phyloP scores from a whole-genome alignment of 148 eudicot species.

The Beta vulgaris region DNA sequence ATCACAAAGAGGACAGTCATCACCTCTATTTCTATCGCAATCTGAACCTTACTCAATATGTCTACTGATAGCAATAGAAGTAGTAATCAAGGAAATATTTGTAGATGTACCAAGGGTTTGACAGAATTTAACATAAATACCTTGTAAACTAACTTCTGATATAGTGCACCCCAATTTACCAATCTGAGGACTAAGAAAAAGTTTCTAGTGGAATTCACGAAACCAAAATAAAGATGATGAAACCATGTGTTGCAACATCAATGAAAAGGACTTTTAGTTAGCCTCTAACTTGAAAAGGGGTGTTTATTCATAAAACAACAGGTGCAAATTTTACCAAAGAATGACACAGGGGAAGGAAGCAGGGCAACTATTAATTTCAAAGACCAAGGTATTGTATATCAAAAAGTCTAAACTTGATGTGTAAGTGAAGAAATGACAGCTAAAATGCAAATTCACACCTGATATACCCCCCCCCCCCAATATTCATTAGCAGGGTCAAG shows the following conservation, averaged over 20 bases:
- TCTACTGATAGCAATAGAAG: not conserved
- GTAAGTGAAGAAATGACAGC: not conserved
- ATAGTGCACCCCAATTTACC: not conserved
- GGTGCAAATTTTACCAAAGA: too few relatives aligned
- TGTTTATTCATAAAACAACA: too few relatives aligned
- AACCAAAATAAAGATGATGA: too few relatives aligned
- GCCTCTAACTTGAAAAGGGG: too few relatives aligned
- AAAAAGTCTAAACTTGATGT: not conserved
- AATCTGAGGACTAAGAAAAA: not conserved
- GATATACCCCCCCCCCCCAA: not conserved
- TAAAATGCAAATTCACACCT: not conserved
- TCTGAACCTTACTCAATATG: not conserved
- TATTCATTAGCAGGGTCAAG: not conserved
- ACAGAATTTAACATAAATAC: not conserved
- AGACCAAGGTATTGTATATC: not conserved
- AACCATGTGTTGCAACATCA: too few relatives aligned
- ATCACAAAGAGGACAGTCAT: not conserved
- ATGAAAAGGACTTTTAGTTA: too few relatives aligned
- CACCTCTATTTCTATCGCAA: not conserved
- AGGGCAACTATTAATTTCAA: too few relatives aligned
- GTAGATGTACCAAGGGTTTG: not conserved
- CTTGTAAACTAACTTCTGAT: not conserved
- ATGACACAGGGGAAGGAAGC: too few relatives aligned
- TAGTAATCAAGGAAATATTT: not conserved
- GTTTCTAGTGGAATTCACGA: too few relatives aligned